Evolutionary conservation across 208 protist genomes (phyloP).

Genomic region (Wallacemonas sp.): DNA sequence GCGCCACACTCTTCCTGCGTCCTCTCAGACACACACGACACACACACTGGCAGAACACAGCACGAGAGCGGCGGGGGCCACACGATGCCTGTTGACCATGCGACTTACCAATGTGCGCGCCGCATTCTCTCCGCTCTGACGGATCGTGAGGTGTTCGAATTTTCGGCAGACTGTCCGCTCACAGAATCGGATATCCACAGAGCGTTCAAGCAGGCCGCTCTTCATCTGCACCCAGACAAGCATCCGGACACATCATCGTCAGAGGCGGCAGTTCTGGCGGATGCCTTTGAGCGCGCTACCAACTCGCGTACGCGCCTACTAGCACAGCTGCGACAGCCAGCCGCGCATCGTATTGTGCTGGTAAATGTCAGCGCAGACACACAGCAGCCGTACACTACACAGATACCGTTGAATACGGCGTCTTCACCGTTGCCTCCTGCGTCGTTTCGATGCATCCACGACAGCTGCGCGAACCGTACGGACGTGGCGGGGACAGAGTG

Average conservation of each 20-base stretch:
- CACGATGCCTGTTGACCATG: neutral
- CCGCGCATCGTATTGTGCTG: neutral
- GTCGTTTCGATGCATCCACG: neutral
- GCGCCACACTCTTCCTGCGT: too few species aligned
- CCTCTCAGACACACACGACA: too few species aligned
- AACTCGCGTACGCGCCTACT: neutral
- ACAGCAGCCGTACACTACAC: too few species aligned
- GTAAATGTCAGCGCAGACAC: too few species aligned
- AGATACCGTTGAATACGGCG: too few species aligned
- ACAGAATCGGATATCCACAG: neutral
- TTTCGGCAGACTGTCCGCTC: neutral
- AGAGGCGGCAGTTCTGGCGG: neutral
- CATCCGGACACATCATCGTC: neutral
- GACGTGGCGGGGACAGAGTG: conserved; percentile 3
- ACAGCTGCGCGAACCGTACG: neutral
- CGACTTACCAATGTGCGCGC: neutral
- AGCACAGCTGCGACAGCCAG: neutral
- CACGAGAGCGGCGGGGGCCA: neutral
- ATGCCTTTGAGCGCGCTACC: neutral
- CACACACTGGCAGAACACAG: too few species aligned
- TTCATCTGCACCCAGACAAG: conserved; percentile 1
- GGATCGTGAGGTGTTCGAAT: neutral
- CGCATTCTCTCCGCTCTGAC: neutral
- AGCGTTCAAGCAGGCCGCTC: neutral
- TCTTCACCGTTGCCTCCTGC: neutral